Base-by-base conservation (phyloP, 2,329 filamentous ascomycete genomes). In the Epichloe amarillans region DNA sequence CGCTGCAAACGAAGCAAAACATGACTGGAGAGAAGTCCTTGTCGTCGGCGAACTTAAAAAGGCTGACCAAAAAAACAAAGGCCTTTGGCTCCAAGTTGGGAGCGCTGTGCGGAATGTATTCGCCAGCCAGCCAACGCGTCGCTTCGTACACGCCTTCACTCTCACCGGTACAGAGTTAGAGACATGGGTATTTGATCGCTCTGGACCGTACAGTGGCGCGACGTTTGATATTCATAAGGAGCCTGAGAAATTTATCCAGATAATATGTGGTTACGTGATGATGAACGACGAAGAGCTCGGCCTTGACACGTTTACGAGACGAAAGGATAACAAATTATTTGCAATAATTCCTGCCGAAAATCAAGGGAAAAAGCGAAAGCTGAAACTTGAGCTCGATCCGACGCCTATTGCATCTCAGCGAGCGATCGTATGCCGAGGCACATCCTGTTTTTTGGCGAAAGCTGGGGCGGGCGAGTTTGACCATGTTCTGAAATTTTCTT, bases 271-370 rank as follows among this genome's bases (percentile, higher is more conserved):
- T 3, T 56, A 57, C 38, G 5, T 17, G 1, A 52, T n/a, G 8
- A 55, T 59, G 54, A 51, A 15, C 11, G 46, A 55, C 3, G 12
- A 15, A 12, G 47, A 50, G 7, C 40, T 55, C 2, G 55, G 56
- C 15, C 39, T 54, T 5, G 52, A 57, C 26, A 46, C 52, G 0
- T 8, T 54, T 5, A 33, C 50, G 8, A 44, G 44, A 3, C 3
- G 1, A 12, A 46, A 52, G n/a, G 23, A 50, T 2, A 40, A 15
- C 5, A 43, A 46, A n/a, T 12, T 26, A 19, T 53, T 49, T 40
- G n/a, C 12, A 15, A 19, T 15, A n/a, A 38, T 44, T 36, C 40
- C 23, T 36, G 26, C 43, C 1, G 30, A 49, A 26, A 17, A 40
- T 5, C 26, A 4, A 26, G 40, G 0, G 12, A 10, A 30, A 30